These are phyloP conservation scores for Paraglomus brasilianum DNA, from an alignment of 192 early-diverging fungal species.

Conservation along the genomic window DNA sequence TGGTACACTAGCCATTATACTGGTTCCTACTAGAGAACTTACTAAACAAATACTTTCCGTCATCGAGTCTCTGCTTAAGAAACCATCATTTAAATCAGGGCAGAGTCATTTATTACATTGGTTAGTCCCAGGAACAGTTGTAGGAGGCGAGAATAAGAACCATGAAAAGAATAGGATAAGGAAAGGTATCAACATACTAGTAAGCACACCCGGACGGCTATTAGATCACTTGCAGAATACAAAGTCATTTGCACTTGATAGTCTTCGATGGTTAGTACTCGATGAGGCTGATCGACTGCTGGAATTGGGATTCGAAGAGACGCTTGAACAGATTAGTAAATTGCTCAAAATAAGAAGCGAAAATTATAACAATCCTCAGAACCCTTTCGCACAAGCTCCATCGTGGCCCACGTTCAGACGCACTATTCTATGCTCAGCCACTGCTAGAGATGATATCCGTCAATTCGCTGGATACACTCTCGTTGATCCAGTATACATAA, in stretches of 20 bases:
- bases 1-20: conserved; percentile 88
- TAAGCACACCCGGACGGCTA: conserved; percentile 94
- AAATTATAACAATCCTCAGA: conserved; percentile 35
- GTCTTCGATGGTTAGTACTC: conserved; percentile 92
- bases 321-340: conserved; percentile 66
- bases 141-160: conserved; percentile 79
- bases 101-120: conserved; percentile 58
- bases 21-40: conserved; percentile 97
- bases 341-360: conserved; percentile 57
- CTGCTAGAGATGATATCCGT: conserved; percentile 80
- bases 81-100: conserved; percentile 47
- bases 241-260: conserved; percentile 75
- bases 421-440: conserved; percentile 89
- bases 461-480: conserved; percentile 78
- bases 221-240: conserved; percentile 85
- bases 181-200: conserved; percentile 88
- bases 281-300: conserved; percentile 98
- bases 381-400: conserved; percentile 30
- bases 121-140: conserved; percentile 82
- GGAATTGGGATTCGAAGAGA: conserved; percentile 90
- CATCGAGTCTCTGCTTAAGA: conserved; percentile 64
- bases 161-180: conserved; percentile 79
- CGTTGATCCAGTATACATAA: conserved; percentile 76
- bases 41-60: conserved; percentile 91
- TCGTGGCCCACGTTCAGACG: conserved; percentile 66